Evolutionary conservation across 805 yeast species (phyloP), one percentile per base, ranked within the genome.

Genomic region (Saturnispora halmiae): DNA sequence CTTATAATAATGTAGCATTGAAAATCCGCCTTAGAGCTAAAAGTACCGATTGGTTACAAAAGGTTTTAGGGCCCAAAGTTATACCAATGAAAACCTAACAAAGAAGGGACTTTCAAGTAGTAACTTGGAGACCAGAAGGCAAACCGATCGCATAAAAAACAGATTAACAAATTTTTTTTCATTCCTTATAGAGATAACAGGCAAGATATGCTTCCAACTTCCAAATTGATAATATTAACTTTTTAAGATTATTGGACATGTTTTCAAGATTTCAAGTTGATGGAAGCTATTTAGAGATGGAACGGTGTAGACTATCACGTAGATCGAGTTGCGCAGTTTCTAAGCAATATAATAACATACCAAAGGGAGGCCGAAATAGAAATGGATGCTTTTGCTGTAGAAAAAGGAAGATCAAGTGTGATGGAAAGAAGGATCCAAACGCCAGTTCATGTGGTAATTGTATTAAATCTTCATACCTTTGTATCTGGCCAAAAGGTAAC

Each of bases 301-400:
- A 16, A 9, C 22, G 36, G 22, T 26, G 21, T 14, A 34, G 36
- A 34, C 19, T 34, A 6, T 16, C 22, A 27, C 22, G 36, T 16
- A 15, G 28, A 14, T 16, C 20, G 11, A 16, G 25, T 4, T 34
- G 33, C 20, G 25, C 31, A 11, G 18, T 38, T 18, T 26, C 35
- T 14, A 38, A 38, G 6, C 39, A 32, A 2, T 3, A 11, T 10
- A 14, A 21, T 21, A n/a, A 32, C 8, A 14, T 19, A 10, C 31
- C 24, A 9, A 38, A 28, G 19, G 21, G 33, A 6, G 37, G 37
- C 2, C 31, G 42, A 11, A 43, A 45, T 34, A 45, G 43, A 38
- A 45, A 38, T 7, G 58, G 58, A 2, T 54, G 58, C 41, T 36
- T 54, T 13, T 54, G 58, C 30, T 54, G 58, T 34, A 45, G 58